Conservation (phyloP, 2,329 filamentous ascomycete species). For the Colletotrichum viniferum region DNA sequence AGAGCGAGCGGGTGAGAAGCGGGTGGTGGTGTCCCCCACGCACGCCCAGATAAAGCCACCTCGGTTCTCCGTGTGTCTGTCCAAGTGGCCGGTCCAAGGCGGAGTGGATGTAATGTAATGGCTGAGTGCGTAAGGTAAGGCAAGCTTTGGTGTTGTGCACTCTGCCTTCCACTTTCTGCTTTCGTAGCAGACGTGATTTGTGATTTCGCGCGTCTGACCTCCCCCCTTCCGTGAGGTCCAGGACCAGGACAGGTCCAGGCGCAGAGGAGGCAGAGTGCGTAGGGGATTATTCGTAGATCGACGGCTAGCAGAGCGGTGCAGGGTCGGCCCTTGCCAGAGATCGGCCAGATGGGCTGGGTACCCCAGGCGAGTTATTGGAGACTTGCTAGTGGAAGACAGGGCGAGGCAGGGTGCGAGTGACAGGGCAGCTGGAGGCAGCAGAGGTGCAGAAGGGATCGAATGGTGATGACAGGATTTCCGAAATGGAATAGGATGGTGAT, state of each 20-base stretch:
- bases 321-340: conserved; percentile 11
- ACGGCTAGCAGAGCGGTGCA: conserved; percentile 17
- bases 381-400: neutral
- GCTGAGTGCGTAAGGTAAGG: neutral
- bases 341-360: neutral
- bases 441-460: neutral
- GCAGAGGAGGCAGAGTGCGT: neutral
- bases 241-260: neutral
- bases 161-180: neutral
- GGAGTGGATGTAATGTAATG: neutral
- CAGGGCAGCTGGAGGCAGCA: neutral
- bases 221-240: neutral
- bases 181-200: neutral
- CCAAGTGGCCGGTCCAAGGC: neutral
- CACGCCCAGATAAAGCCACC: neutral
- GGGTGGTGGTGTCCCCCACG: neutral
- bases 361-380: neutral
- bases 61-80: neutral
- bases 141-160: neutral
- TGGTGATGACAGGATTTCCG: neutral
- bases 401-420: neutral
- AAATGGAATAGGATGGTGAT: neutral
- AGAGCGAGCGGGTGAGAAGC: neutral
- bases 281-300: conserved; percentile 8
- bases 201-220: neutral